Conservation (phyloP, 148 eudicot genomes). For the Suaeda aralocaspica region DNA sequence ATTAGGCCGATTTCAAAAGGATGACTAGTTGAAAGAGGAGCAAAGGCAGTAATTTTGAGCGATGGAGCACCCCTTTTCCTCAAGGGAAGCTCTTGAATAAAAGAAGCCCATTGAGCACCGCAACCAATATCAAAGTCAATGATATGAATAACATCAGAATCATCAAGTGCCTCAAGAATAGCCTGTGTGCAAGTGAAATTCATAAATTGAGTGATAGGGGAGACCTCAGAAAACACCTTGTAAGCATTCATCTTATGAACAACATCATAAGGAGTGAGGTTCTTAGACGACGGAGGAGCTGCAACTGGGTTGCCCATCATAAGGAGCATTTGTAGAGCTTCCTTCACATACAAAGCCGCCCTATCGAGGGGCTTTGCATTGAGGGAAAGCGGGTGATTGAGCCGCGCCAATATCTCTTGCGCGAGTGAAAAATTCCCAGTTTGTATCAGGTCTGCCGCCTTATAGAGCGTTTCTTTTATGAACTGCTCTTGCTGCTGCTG, state of each 20-base stretch:
- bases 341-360: slow-evolving; percentile 77
- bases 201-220: slow-evolving; percentile 70
- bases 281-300: slow-evolving; percentile 26
- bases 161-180: slow-evolving; percentile 66
- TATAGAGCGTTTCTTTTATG: slow-evolving; percentile 65
- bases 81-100: slow-evolving; percentile 86
- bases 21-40: slow-evolving; percentile 41
- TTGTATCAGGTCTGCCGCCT: slow-evolving; percentile 77
- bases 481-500: slow-evolving; percentile 48
- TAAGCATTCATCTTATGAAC: slow-evolving; percentile 81
- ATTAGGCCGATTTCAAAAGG: slow-evolving; percentile 63
- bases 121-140: slow-evolving; percentile 87
- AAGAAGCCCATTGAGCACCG: slow-evolving; percentile 96
- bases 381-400: slow-evolving; percentile 95
- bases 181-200: slow-evolving; percentile 88
- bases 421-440: slow-evolving; percentile 77
- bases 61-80: slow-evolving; percentile 53
- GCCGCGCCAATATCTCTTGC: slow-evolving; percentile 99
- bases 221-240: slow-evolving; percentile 80
- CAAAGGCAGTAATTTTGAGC: slow-evolving; percentile 66
- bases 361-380: slow-evolving; percentile 73
- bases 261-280: slow-evolving; percentile 58
- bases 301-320: slow-evolving; percentile 35
- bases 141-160: slow-evolving; percentile 57
- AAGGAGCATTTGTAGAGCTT: slow-evolving; percentile 70